Conservation (phyloP, 345 rosid species). For the Syzygium aqueum region DNA sequence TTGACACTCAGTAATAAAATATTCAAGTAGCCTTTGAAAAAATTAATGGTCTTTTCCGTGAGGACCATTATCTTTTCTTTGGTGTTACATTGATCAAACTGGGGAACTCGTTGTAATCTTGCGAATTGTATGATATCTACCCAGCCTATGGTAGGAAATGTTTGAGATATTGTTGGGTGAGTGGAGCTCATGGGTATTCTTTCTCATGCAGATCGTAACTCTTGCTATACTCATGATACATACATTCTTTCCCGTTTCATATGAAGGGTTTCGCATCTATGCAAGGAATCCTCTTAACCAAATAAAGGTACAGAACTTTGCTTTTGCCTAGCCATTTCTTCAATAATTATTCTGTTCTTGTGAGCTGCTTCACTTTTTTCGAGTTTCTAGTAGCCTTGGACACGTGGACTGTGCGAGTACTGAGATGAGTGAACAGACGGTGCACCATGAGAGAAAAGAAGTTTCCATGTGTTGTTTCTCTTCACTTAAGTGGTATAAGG, state of each 20-base stretch:
- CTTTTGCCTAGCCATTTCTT: neutral
- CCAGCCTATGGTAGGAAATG: neutral
- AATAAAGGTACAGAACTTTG: conserved; percentile 45
- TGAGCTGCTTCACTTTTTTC: neutral
- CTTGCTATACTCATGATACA: conserved; percentile 49
- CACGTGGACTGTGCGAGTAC: neutral
- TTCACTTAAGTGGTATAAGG: neutral
- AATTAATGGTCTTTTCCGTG: neutral
- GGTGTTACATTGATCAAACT: neutral
- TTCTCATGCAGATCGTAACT: conserved; percentile 49
- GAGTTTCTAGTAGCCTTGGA: neutral
- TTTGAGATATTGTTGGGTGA: neutral
- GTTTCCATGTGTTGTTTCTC: neutral
- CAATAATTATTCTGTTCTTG: neutral
- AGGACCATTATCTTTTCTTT: neutral
- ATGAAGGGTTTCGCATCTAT: conserved; percentile 61
- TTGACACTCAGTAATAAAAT: neutral
- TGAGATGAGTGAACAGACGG: neutral
- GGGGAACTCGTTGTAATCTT: neutral
- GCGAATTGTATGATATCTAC: neutral
- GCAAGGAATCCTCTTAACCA: conserved; percentile 49
- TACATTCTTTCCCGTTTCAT: conserved; percentile 62
- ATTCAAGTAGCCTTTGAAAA: neutral
- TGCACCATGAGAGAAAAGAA: neutral
- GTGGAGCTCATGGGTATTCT: neutral